These are phyloP conservation scores for Rutstroemia sp. DNA, from an alignment of 2,329 filamentous ascomycete species.

Conservation along the genomic window DNA sequence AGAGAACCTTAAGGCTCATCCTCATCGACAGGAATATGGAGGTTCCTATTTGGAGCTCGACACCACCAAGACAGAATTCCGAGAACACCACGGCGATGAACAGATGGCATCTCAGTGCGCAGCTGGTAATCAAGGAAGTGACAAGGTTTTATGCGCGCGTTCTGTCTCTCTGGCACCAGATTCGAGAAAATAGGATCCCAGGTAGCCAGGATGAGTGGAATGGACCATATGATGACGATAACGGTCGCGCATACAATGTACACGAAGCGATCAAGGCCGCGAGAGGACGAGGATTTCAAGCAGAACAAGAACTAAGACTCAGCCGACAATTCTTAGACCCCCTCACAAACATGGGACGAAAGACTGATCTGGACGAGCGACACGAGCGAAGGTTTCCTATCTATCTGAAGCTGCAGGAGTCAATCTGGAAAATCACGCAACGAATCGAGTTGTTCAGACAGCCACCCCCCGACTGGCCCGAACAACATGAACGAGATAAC, in stretches of 20 bases:
- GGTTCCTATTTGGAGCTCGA: background rate
- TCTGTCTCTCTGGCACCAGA: background rate
- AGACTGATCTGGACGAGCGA: conserved; percentile 1
- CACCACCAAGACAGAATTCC: background rate
- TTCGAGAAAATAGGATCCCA: background rate
- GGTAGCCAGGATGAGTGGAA: conserved; percentile 4
- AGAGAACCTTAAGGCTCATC: background rate
- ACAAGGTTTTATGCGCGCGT: background rate
- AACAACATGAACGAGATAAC: conserved; percentile 8
- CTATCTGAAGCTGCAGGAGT: background rate
- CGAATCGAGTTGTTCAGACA: conserved; percentile 1
- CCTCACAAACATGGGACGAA: background rate
- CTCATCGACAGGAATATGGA: background rate
- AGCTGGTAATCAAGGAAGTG: conserved; percentile 1
- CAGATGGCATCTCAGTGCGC: background rate
- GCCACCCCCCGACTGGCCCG: conserved; percentile 4
- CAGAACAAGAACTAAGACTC: background rate
- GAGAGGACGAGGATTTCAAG: background rate
- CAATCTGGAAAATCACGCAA: conserved; percentile 1
- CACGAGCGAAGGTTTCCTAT: conserved; percentile 4
- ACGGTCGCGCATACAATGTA: conserved; percentile 5
- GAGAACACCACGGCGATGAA: background rate
- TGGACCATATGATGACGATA: conserved; percentile 5
- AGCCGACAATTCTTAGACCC: conserved; percentile 2
- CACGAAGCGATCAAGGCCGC: conserved; percentile 1